A percentile compares a stretch with the other conserved stretches of the same genome.
Conservation (phyloP, 202 grass and related monocot species). For the Panicum virgatum region DNA sequence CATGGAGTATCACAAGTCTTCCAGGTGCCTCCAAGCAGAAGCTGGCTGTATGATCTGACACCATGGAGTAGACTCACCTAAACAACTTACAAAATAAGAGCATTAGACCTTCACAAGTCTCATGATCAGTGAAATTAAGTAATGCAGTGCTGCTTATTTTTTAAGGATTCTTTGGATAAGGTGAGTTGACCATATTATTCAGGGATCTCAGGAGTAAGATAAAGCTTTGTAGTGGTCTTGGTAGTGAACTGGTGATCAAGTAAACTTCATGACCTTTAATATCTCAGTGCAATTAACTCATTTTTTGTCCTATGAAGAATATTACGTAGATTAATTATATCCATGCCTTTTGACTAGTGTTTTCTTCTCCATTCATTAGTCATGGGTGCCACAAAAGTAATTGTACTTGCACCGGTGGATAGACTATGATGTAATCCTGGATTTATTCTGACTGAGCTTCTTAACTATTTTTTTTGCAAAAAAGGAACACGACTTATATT, state of each 20-base stretch:
- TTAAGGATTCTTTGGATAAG: constrained; percentile 48
- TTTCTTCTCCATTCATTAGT: constrained; percentile 30
- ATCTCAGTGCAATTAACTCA: constrained; percentile 25
- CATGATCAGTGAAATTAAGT: constrained; percentile 33
- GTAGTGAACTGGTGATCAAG: constrained; percentile 40
- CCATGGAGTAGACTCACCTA: constrained; percentile 96
- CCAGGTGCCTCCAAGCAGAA: constrained; percentile 67
- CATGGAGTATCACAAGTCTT: constrained; percentile 57
- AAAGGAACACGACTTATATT: too few species aligned
- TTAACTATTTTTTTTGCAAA: too few species aligned
- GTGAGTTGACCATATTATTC: constrained; percentile 64
- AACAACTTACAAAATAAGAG: constrained; percentile 62
- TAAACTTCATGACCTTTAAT: constrained; percentile 27
- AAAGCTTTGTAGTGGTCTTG: constrained; percentile 49
- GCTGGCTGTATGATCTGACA: constrained; percentile 43
- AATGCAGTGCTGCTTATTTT: constrained; percentile 18
- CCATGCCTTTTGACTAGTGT: constrained; percentile 47
- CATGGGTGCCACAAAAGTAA: constrained; percentile 11
- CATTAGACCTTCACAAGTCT: constrained; percentile 50
- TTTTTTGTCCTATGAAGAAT: constrained; percentile 33
- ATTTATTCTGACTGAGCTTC: constrained; percentile 33
- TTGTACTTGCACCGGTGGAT: constrained; percentile 44
- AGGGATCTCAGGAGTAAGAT: constrained; percentile 40
- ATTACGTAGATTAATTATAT: background rate
- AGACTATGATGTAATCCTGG: constrained; percentile 45